Evolutionary conservation across 345 rosid species (phyloP), one percentile per base, ranked within the genome.

Genomic region (Eucalyptus pumila): DNA sequence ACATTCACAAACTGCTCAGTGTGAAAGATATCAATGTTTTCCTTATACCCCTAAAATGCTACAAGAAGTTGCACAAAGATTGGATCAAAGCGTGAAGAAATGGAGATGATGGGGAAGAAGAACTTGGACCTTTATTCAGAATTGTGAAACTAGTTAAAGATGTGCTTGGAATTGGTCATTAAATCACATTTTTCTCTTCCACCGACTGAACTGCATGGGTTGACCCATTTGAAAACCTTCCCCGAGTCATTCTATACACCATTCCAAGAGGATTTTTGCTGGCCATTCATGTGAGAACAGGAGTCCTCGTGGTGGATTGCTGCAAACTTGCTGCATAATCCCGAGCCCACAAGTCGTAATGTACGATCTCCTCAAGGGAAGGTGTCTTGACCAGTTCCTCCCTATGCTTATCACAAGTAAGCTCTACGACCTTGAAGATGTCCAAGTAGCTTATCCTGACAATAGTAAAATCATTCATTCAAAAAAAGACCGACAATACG

Each of bases 301-400:
- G 98, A 42, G 91, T 95, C 52, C 86, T 92, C 87, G 92, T 92
- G 4, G 95, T 91, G 37, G 95, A 86, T 24, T 32, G 91, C 81
- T 93, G 94, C 90, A 98, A 80, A 89, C 51, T 89, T 14, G 94
- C 94, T 9, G 98, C 97, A 83, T 94, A 95, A 12, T 92, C 95
- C 87, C 99, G 93, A 9, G 99, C 99, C 99, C 99, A 98, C 93
- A 90, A 91, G 93, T 98, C 99, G 37, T 94, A 97, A 81, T 98
- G 98, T 88, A 96, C 62, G 45, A 98, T 98, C 90, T 98, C 99
- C 92, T 98, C 99, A 0, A 97, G 94, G 67, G 98, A 94, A 8
- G 98, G 99, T 6, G 94, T 85, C 60, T 90, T 60, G 88, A 95
- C 98, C 90, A 96, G 76, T 92, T 98, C 99, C 48, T 54, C 94